These are phyloP conservation scores for Parathielavia appendiculata DNA, from an alignment of 495 filamentous ascomycete species.

Conservation along the genomic window DNA sequence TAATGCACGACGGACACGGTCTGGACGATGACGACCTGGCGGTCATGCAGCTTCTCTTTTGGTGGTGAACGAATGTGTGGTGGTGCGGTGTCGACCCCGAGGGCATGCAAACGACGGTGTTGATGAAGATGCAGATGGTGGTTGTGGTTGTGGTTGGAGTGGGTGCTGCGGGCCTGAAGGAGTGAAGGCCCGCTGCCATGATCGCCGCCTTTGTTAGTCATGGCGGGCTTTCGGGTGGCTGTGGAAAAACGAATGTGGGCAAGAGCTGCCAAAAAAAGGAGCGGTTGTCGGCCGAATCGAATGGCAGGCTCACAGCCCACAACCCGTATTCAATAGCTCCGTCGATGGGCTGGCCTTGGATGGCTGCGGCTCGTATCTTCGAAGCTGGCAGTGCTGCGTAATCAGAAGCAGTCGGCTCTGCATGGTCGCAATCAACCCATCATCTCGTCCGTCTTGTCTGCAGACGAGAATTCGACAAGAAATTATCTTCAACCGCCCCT, in stretches of 20 bases:
- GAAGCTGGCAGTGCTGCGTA: slow-evolving; percentile 17
- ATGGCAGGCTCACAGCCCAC: slow-evolving; percentile 15
- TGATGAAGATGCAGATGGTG: slow-evolving; percentile 29
- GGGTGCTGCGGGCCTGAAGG: slow-evolving; percentile 44
- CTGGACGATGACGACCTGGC: slow-evolving; percentile 41
- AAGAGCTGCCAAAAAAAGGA: slow-evolving; percentile 18
- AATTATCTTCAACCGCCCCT: not conserved
- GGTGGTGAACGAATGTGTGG: slow-evolving; percentile 38
- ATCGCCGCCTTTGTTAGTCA: slow-evolving; percentile 39
- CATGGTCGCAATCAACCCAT: slow-evolving; percentile 28
- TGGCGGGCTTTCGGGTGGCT: slow-evolving; percentile 34
- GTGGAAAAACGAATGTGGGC: slow-evolving; percentile 22
- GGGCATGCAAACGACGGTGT: slow-evolving; percentile 26
- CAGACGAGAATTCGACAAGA: slow-evolving; percentile 3
- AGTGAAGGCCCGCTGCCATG: slow-evolving; percentile 46
- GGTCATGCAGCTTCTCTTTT: slow-evolving; percentile 28
- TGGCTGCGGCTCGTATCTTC: slow-evolving; percentile 24
- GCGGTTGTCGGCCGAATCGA: slow-evolving; percentile 9
- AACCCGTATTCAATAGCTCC: slow-evolving; percentile 28
- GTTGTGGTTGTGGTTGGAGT: slow-evolving; percentile 27
- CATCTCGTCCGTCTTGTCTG: slow-evolving; percentile 13
- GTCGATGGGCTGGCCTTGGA: slow-evolving; percentile 15
- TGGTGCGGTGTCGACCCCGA: slow-evolving; percentile 11
- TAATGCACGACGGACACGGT: slow-evolving; percentile 49
- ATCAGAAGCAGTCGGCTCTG: slow-evolving; percentile 27